Percentiles rank a stretch among this genome's conserved stretches.
These are phyloP conservation scores for Apiotrichum sp. DNA, from an alignment of 1,284 basidiomycete genomes.

Conservation along the genomic window DNA sequence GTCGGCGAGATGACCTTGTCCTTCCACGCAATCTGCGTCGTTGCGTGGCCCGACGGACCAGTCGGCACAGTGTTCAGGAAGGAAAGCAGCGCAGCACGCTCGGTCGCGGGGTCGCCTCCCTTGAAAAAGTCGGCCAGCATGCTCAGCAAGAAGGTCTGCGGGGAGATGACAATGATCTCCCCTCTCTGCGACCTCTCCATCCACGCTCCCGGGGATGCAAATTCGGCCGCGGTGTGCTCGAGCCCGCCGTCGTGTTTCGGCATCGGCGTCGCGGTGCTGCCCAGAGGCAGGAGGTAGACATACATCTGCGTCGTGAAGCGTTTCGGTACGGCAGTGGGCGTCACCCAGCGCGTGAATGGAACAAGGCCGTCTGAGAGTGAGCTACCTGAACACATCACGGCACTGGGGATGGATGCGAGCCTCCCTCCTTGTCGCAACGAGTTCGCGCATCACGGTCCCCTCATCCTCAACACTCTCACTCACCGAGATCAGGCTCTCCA, in stretches of 20 bases:
- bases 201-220: slow-evolving; percentile 4
- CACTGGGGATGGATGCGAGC: too few species aligned
- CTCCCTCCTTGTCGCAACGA: too few species aligned
- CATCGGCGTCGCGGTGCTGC: not conserved
- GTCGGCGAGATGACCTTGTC: slow-evolving; percentile 14
- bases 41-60: slow-evolving; percentile 4
- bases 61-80: slow-evolving; percentile 9
- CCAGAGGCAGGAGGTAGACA: slow-evolving; percentile 5
- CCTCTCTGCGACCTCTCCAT: not conserved
- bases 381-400: not conserved
- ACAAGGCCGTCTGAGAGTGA: slow-evolving; percentile 3
- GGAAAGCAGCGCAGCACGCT: slow-evolving; percentile 5
- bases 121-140: slow-evolving; percentile 10
- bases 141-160: slow-evolving; percentile 13
- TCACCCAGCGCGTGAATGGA: slow-evolving; percentile 8
- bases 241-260: slow-evolving; percentile 15
- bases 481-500: slow-evolving; percentile 11
- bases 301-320: slow-evolving; percentile 11
- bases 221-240: slow-evolving; percentile 15
- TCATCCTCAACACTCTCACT: not conserved
- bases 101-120: slow-evolving; percentile 2
- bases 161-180: slow-evolving; percentile 14
- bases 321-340: not conserved
- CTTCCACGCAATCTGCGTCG: slow-evolving; percentile 8
- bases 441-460: too few species aligned